These are phyloP conservation scores for Pseudonitzschia pungens DNA, from an alignment of 108 stramenopile species.

Conservation along the genomic window DNA sequence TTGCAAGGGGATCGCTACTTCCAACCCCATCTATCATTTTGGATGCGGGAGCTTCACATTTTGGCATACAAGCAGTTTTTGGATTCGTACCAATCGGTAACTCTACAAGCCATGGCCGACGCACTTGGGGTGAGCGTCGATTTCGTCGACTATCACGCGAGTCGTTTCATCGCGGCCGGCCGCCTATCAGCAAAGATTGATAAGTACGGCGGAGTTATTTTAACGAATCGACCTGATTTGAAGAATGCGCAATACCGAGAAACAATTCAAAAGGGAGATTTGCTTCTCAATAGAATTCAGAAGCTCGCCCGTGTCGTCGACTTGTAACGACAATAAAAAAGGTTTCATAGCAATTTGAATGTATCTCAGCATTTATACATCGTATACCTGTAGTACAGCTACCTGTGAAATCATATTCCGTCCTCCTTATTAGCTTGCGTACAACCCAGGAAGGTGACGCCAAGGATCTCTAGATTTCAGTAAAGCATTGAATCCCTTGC, in stretches of 20 bases:
- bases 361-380: no score
- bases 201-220: conserved; percentile 96
- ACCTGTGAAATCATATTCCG: no score
- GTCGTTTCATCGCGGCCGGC: conserved; percentile 95
- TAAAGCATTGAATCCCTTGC: no score
- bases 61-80: conserved; percentile 96
- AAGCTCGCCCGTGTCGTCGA: conserved; percentile 94
- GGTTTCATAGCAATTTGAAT: no score
- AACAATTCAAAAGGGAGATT: conserved; percentile 96
- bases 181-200: conserved; percentile 97
- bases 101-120: conserved; percentile 89
- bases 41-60: conserved; percentile 93
- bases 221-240: conserved; percentile 93
- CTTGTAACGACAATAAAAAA: conserved; percentile 52
- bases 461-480: no score
- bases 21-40: conserved; percentile 78
- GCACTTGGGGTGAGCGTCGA: conserved; percentile 90
- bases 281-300: conserved; percentile 95
- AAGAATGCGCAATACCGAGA: conserved; percentile 97
- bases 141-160: conserved; percentile 93
- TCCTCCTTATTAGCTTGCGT: no score
- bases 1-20: conserved; percentile 84
- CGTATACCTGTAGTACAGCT: no score
- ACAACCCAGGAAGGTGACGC: no score
- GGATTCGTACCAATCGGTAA: conserved; percentile 97